phyloP scores from a whole-genome alignment of 2,329 filamentous ascomycete species.

The Nemania sp. region DNA sequence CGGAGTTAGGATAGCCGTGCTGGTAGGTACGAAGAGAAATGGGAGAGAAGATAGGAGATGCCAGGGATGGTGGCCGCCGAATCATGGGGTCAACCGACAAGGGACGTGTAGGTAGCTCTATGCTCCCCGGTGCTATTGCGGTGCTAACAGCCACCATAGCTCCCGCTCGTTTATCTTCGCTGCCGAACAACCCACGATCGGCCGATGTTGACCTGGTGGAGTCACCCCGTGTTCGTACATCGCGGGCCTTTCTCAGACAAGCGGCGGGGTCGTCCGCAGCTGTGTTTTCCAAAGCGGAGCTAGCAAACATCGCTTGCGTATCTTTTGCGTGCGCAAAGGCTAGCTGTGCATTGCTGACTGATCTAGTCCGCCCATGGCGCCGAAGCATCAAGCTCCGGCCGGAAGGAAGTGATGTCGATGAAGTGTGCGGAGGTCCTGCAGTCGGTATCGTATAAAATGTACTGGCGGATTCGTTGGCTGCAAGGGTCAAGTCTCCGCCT shows the following conservation, averaged over 20 bases:
- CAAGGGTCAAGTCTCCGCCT: slow-evolving; percentile 43
- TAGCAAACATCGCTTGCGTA: slow-evolving; percentile 43
- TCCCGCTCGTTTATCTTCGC: slow-evolving; percentile 65
- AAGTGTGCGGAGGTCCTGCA: slow-evolving; percentile 38
- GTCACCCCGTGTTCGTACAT: slow-evolving; percentile 49
- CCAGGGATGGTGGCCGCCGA: slow-evolving; percentile 37
- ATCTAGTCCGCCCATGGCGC: slow-evolving; percentile 51
- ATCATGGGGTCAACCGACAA: slow-evolving; percentile 51
- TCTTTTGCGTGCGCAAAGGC: slow-evolving; percentile 46
- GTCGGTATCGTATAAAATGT: slow-evolving; percentile 46
- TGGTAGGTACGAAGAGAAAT: slow-evolving; percentile 48
- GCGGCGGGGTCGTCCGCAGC: slow-evolving; percentile 49
- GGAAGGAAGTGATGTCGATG: slow-evolving; percentile 39
- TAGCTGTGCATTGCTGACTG: slow-evolving; percentile 51
- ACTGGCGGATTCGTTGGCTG: slow-evolving; percentile 42
- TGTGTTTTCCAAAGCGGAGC: slow-evolving; percentile 44
- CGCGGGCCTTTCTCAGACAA: slow-evolving; percentile 49
- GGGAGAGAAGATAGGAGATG: slow-evolving; percentile 48
- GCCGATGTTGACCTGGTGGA: slow-evolving; percentile 63
- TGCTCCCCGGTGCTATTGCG: slow-evolving; percentile 64
- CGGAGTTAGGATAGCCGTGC: slow-evolving; percentile 50
- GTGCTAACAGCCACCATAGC: slow-evolving; percentile 68
- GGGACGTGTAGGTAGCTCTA: slow-evolving; percentile 53
- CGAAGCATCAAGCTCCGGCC: slow-evolving; percentile 40
- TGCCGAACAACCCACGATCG: slow-evolving; percentile 64